Conservation (phyloP, 73 alveolate genomes). For the Tetrahymena borealis region DNA sequence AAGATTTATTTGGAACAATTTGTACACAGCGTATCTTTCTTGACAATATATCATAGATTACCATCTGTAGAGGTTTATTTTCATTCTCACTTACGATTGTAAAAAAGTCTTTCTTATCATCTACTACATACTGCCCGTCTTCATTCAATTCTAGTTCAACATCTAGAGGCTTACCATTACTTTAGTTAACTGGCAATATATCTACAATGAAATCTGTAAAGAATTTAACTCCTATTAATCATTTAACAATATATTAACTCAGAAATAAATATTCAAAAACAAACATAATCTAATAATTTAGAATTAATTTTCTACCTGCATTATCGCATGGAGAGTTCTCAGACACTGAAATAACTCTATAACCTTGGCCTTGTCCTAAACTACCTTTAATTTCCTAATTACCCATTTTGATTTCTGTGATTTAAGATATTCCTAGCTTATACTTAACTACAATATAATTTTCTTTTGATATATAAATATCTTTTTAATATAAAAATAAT, state of each 20-base stretch:
- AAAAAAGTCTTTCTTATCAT: neutral
- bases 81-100: neutral
- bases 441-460: neutral
- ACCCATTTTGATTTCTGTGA: too few species aligned
- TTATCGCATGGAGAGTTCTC: neutral
- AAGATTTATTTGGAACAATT: neutral
- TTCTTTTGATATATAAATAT: neutral
- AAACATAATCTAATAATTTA: too few species aligned
- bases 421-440: neutral
- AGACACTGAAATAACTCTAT: neutral
- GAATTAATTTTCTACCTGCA: neutral
- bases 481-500: neutral
- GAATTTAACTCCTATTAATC: neutral
- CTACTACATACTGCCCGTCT: neutral
- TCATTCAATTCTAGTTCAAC: neutral
- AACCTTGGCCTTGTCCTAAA: neutral
- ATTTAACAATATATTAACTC: neutral
- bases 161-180: neutral
- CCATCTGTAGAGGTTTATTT: neutral
- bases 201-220: neutral
- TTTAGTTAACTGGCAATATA: neutral
- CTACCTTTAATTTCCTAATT: neutral
- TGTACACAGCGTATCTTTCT: neutral
- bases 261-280: too few species aligned
- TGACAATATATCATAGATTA: neutral